Percentiles rank a stretch among this genome's conserved stretches.
Evolutionary conservation across 225 moss, liverwort and hornwort species (phyloP).

Genomic region (Climacium dendroides): DNA sequence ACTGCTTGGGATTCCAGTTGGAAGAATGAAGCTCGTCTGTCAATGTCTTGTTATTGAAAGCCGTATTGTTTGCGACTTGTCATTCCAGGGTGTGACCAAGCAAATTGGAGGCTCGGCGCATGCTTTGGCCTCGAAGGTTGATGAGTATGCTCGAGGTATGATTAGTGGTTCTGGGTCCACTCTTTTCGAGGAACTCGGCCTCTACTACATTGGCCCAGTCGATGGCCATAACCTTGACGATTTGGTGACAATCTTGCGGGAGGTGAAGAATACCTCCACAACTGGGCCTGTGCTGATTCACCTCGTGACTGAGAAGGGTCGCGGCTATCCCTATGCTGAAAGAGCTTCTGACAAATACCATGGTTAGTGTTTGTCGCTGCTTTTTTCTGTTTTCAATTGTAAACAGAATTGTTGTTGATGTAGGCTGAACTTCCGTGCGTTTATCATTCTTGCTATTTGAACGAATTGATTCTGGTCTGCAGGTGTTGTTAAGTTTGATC

Average conservation of each 20-base stretch:
- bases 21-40: neutral
- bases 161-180: slow-evolving; percentile 56
- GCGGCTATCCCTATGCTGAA: slow-evolving; percentile 49
- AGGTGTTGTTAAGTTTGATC: slow-evolving; percentile 50
- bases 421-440: neutral
- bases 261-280: slow-evolving; percentile 37
- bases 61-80: neutral
- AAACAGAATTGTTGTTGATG: neutral
- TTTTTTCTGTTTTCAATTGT: neutral
- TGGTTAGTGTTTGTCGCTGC: neutral
- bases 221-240: slow-evolving; percentile 51
- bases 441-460: neutral
- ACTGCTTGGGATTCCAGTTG: neutral
- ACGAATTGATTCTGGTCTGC: neutral
- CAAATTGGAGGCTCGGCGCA: slow-evolving; percentile 46
- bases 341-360: slow-evolving; percentile 44
- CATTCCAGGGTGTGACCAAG: slow-evolving; percentile 41
- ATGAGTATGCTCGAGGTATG: slow-evolving; percentile 56
- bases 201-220: slow-evolving; percentile 48
- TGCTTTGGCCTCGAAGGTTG: slow-evolving; percentile 38
- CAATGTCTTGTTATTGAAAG: neutral
- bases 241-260: slow-evolving; percentile 55
- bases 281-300: slow-evolving; percentile 49
- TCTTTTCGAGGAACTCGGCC: slow-evolving; percentile 49
- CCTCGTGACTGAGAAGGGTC: slow-evolving; percentile 44